phyloP scores from a whole-genome alignment of 108 stramenopile species.

The Tribonema minus region DNA sequence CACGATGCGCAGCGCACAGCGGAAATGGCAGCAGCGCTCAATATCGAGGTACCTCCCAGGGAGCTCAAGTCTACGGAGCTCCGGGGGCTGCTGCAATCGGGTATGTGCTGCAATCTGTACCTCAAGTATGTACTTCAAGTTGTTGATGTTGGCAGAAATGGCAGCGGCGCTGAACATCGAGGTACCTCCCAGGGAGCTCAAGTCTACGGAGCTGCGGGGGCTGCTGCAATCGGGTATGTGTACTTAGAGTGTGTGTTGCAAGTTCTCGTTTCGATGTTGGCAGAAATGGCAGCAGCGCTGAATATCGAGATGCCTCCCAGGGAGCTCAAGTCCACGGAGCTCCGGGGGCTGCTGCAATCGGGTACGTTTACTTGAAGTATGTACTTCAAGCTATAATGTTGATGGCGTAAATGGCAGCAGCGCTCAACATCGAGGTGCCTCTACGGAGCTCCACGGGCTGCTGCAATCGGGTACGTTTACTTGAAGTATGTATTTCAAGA shows the following conservation, averaged over 20 bases:
- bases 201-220: constrained; percentile 13
- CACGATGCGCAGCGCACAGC: constrained; percentile 37
- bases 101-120: no score
- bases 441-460: constrained; percentile 15
- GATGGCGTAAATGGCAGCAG: constrained; percentile 39
- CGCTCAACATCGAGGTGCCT: constrained; percentile 40
- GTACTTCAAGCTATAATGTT: no score
- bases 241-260: no score
- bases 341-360: neutral
- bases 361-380: no score
- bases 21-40: constrained; percentile 43
- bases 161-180: constrained; percentile 33
- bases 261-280: no score
- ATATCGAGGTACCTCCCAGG: constrained; percentile 36
- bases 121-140: neutral
- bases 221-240: no score
- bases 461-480: no score
- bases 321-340: constrained; percentile 15
- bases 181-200: constrained; percentile 13
- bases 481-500: neutral
- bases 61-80: constrained; percentile 14
- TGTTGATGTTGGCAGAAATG: no score
- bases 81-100: neutral
- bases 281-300: constrained; percentile 47
- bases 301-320: constrained; percentile 37